phyloP scores from a whole-genome alignment of 2,329 filamentous ascomycete species.

The Ciborinia camelliae region DNA sequence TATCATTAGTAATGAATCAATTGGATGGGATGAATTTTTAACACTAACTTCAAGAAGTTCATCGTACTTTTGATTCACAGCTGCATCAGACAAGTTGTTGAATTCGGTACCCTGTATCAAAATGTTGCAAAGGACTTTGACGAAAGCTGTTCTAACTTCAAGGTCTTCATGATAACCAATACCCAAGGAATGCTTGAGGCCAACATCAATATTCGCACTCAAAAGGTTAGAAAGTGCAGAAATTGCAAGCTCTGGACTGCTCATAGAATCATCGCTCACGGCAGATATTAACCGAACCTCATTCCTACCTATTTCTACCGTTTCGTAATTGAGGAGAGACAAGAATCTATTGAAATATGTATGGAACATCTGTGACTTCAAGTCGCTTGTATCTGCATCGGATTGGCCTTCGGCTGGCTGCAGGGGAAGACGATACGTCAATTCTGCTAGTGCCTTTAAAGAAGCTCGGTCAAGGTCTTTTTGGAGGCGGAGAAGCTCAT shows the following conservation, averaged over 20 bases:
- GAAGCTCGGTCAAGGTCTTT: slow-evolving; percentile 65
- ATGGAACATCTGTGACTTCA: slow-evolving; percentile 69
- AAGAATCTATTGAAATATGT: slow-evolving; percentile 69
- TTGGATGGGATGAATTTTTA: slow-evolving; percentile 17
- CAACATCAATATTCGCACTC: slow-evolving; percentile 69
- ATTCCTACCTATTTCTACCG: slow-evolving; percentile 43
- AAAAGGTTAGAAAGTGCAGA: slow-evolving; percentile 65
- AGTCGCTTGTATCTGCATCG: slow-evolving; percentile 63
- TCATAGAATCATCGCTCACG: slow-evolving; percentile 51
- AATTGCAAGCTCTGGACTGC: slow-evolving; percentile 61
- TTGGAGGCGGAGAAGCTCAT: slow-evolving; percentile 57
- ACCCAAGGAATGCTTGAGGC: slow-evolving; percentile 65
- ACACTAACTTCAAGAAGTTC: slow-evolving; percentile 55
- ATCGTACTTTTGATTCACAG: slow-evolving; percentile 66
- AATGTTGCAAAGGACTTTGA: slow-evolving; percentile 68
- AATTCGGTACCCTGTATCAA: slow-evolving; percentile 70
- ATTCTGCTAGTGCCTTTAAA: slow-evolving; percentile 60
- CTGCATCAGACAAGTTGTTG: slow-evolving; percentile 63
- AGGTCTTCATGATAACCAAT: slow-evolving; percentile 70
- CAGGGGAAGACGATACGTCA: slow-evolving; percentile 63
- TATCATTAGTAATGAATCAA: slow-evolving; percentile 18
- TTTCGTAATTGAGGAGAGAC: slow-evolving; percentile 59
- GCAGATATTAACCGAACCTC: slow-evolving; percentile 43
- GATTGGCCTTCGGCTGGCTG: slow-evolving; percentile 63
- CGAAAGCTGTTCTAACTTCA: slow-evolving; percentile 66